Base-by-base conservation (phyloP, 2,329 filamentous ascomycete genomes). In the Ophiobolus disseminans region DNA sequence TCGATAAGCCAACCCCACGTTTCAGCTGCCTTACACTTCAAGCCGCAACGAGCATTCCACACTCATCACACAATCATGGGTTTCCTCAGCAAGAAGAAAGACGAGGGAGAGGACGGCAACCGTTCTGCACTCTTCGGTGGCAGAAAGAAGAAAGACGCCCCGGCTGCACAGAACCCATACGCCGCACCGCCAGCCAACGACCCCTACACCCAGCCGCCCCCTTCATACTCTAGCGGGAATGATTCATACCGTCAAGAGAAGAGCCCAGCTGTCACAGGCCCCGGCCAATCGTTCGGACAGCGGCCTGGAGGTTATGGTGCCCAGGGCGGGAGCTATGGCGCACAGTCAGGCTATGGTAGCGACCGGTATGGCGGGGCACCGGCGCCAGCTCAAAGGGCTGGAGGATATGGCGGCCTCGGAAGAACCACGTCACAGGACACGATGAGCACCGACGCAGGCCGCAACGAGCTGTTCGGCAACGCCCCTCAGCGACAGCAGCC, bases 391-490 rank as follows among this genome's bases (percentile, higher is more conserved):
- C 53, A 56, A 36, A 48, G 74, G 37, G 47, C 74, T 26, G 73
- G 75, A 45, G 69, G 72, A 26, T 76, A 75, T 47, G 74, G 72
- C 35, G 72, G 76, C 37, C 69, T 73, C 2, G 51, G 57, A 21
- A 50, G 56, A 28, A 58, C 60, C 22, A 40, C 40, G n/a, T 77
- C 76, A 45, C 78, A 77, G 57, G 55, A 78, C 80, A 73, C 73
- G 13, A 58, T 60, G 54, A 51, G 41, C 39, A 76, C 74, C 10
- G 83, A 85, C 49, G 76, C 75, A 28, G 82, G 86, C 55, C 80
- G 86, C 31, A 82, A 87, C 64, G 84, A 82, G 21, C 78, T 90
- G 3, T 89, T 90, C 49, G 83, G 83, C 17, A 80, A 80, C 50
- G 82, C 83, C 2, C 68, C 75, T 14, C 73, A 82, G 44, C 73